These are phyloP conservation scores for Fusarium albidum DNA, from an alignment of 2,329 filamentous ascomycete species.

Conservation along the genomic window DNA sequence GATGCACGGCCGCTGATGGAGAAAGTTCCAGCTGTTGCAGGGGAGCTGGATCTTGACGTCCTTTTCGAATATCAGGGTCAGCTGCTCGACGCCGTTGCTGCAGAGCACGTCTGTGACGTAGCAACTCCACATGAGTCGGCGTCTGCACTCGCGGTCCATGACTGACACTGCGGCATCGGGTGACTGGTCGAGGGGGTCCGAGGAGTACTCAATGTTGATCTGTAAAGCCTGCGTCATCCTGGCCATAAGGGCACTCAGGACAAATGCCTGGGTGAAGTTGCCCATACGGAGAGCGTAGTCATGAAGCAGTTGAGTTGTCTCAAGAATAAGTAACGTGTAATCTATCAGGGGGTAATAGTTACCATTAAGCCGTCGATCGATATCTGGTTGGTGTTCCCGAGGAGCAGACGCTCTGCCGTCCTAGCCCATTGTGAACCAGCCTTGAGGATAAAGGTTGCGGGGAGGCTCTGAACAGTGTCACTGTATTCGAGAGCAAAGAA, in stretches of 20 bases:
- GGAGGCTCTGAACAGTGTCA: conserved; percentile 6
- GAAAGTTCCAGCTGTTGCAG: conserved; percentile 18
- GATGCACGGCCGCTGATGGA: conserved; percentile 17
- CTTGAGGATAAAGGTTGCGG: conserved; percentile 4
- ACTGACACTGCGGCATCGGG: not conserved
- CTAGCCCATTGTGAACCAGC: conserved; percentile 27
- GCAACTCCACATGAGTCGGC: conserved; percentile 34
- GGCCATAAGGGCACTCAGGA: conserved; percentile 24
- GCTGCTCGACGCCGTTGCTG: conserved; percentile 29
- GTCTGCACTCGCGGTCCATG: conserved; percentile 20
- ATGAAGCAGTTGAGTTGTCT: conserved; percentile 28
- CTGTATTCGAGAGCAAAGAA: conserved; percentile 27
- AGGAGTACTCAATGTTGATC: conserved; percentile 28
- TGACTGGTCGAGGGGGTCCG: conserved; percentile 13
- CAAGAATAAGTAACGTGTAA: not conserved
- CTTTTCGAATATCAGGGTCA: conserved; percentile 26
- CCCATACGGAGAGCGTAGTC: conserved; percentile 30
- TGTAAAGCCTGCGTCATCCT: conserved; percentile 31
- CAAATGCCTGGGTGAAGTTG: conserved; percentile 32
- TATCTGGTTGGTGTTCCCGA: conserved; percentile 13
- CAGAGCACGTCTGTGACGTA: conserved; percentile 28
- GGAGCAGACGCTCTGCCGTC: conserved; percentile 18
- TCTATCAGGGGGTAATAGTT: not conserved
- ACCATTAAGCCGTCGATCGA: conserved; percentile 30
- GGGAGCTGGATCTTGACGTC: conserved; percentile 29